Base-by-base conservation (phyloP, 108 stramenopile genomes). In the Mediolabrus comicus region DNA sequence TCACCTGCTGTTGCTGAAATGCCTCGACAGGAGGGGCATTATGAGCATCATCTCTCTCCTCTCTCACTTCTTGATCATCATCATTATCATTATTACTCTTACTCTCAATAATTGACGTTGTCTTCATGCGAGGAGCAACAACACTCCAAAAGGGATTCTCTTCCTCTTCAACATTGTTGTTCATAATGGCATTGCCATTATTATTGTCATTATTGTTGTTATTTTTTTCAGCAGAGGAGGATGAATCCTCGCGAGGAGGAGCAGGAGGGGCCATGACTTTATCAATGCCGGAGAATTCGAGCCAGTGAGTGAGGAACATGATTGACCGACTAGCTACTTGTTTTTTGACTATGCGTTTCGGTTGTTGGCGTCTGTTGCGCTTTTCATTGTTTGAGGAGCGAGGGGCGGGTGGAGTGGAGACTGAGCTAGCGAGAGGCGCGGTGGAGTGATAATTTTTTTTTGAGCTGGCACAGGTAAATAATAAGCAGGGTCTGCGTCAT, bases 271-370 rank as follows among this genome's bases (percentile, higher is more conserved):
- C 74, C 52, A 75, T 25, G 34, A 75, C 27, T 62, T 67, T 28
- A 35, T 67, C 61, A 12, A 75, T 39, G 19, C 66, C 74, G 30
- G 60, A 62, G 34, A 62, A 49, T 43, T 62, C 66, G 74, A 75
- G 67, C 59, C 58, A 60, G 52, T 67, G 64, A 17, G 74, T 41
- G 38, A 75, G 58, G 32, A 75, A 67, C 74, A 75, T 75, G 29
- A n/a, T 36, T 2, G 8, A n/a, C n/a, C n/a, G n/a, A n/a, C n/a
- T n/a, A n/a, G n/a, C n/a, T n/a, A n/a, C n/a, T n/a, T n/a, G n/a
- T n/a, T n/a, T n/a, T n/a, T n/a, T n/a, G n/a, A n/a, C n/a, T n/a
- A n/a, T n/a, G n/a, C n/a, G n/a, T n/a, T n/a, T n/a, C n/a, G n/a
- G n/a, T n/a, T n/a, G n/a, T n/a, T n/a, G n/a, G n/a, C n/a, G n/a